phyloP scores from a whole-genome alignment of 805 yeast genomes.

The Danielia oregonensis region DNA sequence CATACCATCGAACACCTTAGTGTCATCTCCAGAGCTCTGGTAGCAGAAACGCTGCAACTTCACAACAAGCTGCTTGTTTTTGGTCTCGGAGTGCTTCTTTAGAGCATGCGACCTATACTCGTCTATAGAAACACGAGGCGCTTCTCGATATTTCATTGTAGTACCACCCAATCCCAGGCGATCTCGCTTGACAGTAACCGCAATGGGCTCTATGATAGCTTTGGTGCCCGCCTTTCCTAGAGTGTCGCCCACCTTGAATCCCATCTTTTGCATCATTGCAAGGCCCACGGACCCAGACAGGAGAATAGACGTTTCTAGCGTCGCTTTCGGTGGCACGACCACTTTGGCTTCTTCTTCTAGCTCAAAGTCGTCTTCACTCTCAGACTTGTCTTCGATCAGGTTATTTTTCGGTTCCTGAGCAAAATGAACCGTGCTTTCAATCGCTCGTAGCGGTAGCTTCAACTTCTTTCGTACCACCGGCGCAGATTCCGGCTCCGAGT shows the following conservation, averaged over 20 bases:
- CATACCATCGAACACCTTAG: constrained; percentile 18
- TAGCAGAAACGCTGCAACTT: constrained; percentile 41
- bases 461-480: constrained; percentile 6
- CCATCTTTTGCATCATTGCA: constrained; percentile 57
- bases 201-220: constrained; percentile 30
- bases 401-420: not conserved
- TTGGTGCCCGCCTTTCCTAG: constrained; percentile 32
- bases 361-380: not conserved
- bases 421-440: too few relatives aligned
- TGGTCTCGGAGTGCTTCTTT: constrained; percentile 3
- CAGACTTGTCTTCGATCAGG: not conserved
- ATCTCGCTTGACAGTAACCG: constrained; percentile 14
- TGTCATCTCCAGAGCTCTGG: constrained; percentile 38
- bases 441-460: too few relatives aligned
- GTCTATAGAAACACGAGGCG: not conserved
- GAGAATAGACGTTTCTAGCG: constrained; percentile 9
- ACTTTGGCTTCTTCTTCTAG: not conserved
- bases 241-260: constrained; percentile 46
- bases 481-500: constrained; percentile 9
- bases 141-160: not conserved
- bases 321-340: too few relatives aligned
- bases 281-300: constrained; percentile 32
- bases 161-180: constrained; percentile 22
- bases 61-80: constrained; percentile 9
- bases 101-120: constrained; percentile 4